Conservation (phyloP, 495 filamentous ascomycete genomes). For the Choiromyces venosus region DNA sequence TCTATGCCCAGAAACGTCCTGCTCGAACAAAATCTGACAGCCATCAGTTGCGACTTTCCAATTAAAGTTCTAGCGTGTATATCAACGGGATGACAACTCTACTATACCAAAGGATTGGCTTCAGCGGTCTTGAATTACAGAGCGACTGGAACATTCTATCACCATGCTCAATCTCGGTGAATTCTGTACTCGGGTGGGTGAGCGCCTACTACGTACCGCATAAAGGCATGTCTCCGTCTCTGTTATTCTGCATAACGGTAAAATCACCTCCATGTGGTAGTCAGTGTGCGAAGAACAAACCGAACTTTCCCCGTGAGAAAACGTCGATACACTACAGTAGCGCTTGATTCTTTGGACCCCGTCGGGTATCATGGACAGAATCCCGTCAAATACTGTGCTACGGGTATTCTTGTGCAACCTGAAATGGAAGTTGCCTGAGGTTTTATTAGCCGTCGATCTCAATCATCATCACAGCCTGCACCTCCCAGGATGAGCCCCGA, state of each 20-base stretch:
- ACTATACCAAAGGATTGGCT: background rate
- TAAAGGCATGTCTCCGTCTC: too few relatives aligned
- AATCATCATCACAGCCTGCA: background rate
- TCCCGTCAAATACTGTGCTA: too few relatives aligned
- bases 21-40: background rate
- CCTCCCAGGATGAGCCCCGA: background rate
- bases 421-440: background rate
- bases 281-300: background rate
- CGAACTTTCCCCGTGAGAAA: too few relatives aligned
- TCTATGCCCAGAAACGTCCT: too few relatives aligned
- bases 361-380: too few relatives aligned
- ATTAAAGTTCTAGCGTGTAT: too few relatives aligned
- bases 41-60: background rate
- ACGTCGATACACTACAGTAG: too few relatives aligned
- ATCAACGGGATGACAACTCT: too few relatives aligned
- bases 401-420: background rate
- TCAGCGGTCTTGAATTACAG: background rate
- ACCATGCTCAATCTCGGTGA: too few relatives aligned
- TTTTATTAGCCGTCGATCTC: background rate
- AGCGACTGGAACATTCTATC: background rate
- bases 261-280: background rate
- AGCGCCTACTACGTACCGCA: too few relatives aligned
- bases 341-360: background rate
- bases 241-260: background rate
- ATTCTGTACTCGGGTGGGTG: too few relatives aligned